A percentile compares a stretch with the other conserved stretches of the same genome.
phyloP scores from a whole-genome alignment of 495 filamentous ascomycete genomes.

The Tricharina praecox region DNA sequence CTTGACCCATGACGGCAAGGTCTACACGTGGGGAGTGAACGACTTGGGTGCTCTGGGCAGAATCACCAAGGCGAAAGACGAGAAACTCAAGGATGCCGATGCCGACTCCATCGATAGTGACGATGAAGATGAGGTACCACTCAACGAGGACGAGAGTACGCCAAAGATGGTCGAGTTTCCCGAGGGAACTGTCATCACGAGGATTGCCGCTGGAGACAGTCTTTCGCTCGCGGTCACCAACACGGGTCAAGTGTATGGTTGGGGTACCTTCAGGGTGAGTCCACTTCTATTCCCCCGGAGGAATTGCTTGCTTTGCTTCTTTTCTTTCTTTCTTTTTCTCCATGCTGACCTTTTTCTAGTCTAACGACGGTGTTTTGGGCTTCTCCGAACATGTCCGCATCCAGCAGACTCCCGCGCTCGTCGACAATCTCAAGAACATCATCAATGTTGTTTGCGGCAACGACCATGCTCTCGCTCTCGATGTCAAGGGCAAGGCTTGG shows the following conservation, averaged over 20 bases:
- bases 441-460: conserved; percentile 42
- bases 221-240: conserved; percentile 47
- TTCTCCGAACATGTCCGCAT: conserved; percentile 35
- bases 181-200: conserved; percentile 37
- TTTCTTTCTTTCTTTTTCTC: conserved; percentile 9
- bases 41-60: conserved; percentile 51
- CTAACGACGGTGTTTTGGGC: conserved; percentile 53
- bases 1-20: conserved; percentile 46
- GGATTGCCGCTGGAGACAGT: conserved; percentile 46
- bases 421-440: conserved; percentile 45
- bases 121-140: conserved; percentile 32
- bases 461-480: conserved; percentile 56
- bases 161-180: conserved; percentile 38
- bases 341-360: conserved; percentile 24
- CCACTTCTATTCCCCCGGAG: conserved; percentile 1
- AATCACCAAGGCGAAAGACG: conserved; percentile 37
- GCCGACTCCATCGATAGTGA: conserved; percentile 32
- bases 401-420: conserved; percentile 32
- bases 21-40: conserved; percentile 60
- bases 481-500: conserved; percentile 45
- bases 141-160: conserved; percentile 44
- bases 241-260: conserved; percentile 49
- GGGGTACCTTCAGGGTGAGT: conserved; percentile 53
- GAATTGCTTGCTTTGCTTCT: no score
- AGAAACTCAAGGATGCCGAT: conserved; percentile 34